phyloP scores from a whole-genome alignment of 352 stramenopile species.

The Phytophthora colocasiae region DNA sequence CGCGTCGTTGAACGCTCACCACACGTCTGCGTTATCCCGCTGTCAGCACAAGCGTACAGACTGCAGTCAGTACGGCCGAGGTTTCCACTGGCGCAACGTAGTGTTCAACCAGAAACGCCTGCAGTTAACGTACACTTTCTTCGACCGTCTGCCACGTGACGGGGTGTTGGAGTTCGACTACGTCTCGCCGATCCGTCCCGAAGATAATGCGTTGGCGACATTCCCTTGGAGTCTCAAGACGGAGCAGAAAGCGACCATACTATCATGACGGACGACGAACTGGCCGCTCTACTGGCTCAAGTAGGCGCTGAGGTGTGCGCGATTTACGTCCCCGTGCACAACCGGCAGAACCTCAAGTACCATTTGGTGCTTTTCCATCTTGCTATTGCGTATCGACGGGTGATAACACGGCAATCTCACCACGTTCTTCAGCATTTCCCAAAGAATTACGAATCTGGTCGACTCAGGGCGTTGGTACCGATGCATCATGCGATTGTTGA shows the following conservation, averaged over 20 bases:
- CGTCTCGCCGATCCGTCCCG: slow-evolving; percentile 59
- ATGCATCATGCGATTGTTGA: slow-evolving; percentile 73
- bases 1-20: slow-evolving; percentile 60
- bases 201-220: slow-evolving; percentile 49
- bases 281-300: slow-evolving; percentile 47
- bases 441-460: slow-evolving; percentile 69
- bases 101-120: slow-evolving; percentile 66
- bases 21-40: slow-evolving; percentile 33
- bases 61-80: slow-evolving; percentile 65
- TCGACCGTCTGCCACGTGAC: slow-evolving; percentile 52
- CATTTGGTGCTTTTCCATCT: slow-evolving; percentile 74
- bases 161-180: slow-evolving; percentile 81
- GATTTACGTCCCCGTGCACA: slow-evolving; percentile 77
- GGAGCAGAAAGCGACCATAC: slow-evolving; percentile 15
- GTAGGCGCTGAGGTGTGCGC: slow-evolving; percentile 74
- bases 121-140: slow-evolving; percentile 65
- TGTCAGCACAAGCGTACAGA: slow-evolving; percentile 61
- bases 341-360: slow-evolving; percentile 77
- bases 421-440: slow-evolving; percentile 75
- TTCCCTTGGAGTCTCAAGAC: slow-evolving; percentile 16
- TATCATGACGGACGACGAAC: slow-evolving; percentile 47
- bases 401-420: slow-evolving; percentile 57
- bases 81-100: slow-evolving; percentile 70
- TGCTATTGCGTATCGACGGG: slow-evolving; percentile 54
- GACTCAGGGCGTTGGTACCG: slow-evolving; percentile 55